Conservation (phyloP, 176 grass and related monocot genomes). For the Bonia amplexicaulis region DNA sequence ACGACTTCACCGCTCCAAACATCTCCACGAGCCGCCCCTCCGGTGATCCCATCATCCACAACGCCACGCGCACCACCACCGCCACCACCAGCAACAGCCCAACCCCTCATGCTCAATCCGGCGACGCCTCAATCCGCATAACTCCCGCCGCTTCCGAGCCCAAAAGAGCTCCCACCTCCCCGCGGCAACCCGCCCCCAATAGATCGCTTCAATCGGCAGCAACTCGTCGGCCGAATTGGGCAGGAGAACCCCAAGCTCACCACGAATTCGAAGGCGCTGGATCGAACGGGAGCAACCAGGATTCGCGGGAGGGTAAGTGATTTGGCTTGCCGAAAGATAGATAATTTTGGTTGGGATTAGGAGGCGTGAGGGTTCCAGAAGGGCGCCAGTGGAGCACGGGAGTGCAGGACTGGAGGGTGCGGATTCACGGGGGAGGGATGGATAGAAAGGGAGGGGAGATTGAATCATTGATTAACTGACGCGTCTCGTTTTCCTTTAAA, state of each 20-base stretch:
- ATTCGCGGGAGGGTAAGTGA: not conserved
- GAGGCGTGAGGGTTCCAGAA: slow-evolving; percentile 43
- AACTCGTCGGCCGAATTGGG: slow-evolving; percentile 1
- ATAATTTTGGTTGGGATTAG: slow-evolving; percentile 19
- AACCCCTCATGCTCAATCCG: slow-evolving; percentile 43
- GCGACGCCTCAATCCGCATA: slow-evolving; percentile 40
- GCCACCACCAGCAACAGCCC: slow-evolving; percentile 25
- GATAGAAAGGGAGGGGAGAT: slow-evolving; percentile 26
- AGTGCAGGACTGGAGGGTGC: slow-evolving; percentile 13
- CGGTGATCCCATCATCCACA: slow-evolving; percentile 61
- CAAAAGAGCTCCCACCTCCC: not conserved
- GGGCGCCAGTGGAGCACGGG: slow-evolving; percentile 43
- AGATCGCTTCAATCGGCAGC: slow-evolving; percentile 8
- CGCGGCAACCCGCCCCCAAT: slow-evolving; percentile 12
- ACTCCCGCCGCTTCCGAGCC: not conserved
- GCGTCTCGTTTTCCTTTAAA: slow-evolving; percentile 5
- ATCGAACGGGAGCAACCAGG: slow-evolving; percentile 18
- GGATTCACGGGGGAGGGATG: slow-evolving; percentile 41
- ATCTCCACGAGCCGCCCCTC: slow-evolving; percentile 69
- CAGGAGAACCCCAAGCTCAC: not conserved
- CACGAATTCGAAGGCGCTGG: not conserved
- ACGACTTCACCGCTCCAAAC: slow-evolving; percentile 63
- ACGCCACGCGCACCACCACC: slow-evolving; percentile 37
- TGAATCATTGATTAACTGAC: slow-evolving; percentile 29
- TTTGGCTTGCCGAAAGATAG: not conserved